Percentiles rank a stretch among this genome's conserved stretches.
phyloP scores from a whole-genome alignment of 2,329 filamentous ascomycete genomes.

The Cytospora chrysosperma region DNA sequence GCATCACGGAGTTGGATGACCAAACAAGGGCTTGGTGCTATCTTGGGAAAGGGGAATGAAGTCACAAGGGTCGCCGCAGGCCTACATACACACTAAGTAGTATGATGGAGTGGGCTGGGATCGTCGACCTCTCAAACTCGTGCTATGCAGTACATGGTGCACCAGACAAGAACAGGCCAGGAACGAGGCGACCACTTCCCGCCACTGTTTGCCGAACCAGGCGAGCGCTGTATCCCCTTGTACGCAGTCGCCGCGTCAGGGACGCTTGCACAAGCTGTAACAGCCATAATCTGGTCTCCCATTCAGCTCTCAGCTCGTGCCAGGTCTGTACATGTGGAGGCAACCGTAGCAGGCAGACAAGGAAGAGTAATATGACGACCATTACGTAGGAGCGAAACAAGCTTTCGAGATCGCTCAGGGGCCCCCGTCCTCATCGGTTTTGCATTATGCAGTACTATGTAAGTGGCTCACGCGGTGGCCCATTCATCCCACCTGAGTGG shows the following conservation, averaged over 20 bases:
- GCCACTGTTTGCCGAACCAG: slow-evolving; percentile 6
- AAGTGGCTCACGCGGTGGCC: not conserved
- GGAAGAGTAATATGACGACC: slow-evolving; percentile 7
- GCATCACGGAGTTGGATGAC: not conserved
- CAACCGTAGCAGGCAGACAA: not conserved
- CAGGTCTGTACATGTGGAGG: not conserved
- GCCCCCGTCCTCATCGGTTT: slow-evolving; percentile 3
- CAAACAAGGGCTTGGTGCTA: slow-evolving; percentile 1
- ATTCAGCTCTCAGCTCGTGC: slow-evolving; percentile 15
- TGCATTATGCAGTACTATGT: slow-evolving; percentile 1
- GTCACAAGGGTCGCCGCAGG: not conserved
- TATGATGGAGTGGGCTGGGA: slow-evolving; percentile 15
- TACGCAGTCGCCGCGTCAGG: slow-evolving; percentile 20
- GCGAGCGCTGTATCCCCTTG: slow-evolving; percentile 15
- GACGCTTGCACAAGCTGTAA: slow-evolving; percentile 21
- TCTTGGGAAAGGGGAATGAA: not conserved
- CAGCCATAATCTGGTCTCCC: not conserved
- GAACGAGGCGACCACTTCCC: slow-evolving; percentile 13
- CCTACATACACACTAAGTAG: not conserved
- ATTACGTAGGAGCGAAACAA: slow-evolving; percentile 11
- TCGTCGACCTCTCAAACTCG: slow-evolving; percentile 17
- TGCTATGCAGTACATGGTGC: not conserved
- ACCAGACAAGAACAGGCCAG: slow-evolving; percentile 13
- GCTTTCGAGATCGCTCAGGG: slow-evolving; percentile 12
- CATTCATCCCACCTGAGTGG: slow-evolving; percentile 1